These are phyloP conservation scores for Cenchrus purpureus DNA, from an alignment of 176 grass and related monocot species.

Conservation along the genomic window DNA sequence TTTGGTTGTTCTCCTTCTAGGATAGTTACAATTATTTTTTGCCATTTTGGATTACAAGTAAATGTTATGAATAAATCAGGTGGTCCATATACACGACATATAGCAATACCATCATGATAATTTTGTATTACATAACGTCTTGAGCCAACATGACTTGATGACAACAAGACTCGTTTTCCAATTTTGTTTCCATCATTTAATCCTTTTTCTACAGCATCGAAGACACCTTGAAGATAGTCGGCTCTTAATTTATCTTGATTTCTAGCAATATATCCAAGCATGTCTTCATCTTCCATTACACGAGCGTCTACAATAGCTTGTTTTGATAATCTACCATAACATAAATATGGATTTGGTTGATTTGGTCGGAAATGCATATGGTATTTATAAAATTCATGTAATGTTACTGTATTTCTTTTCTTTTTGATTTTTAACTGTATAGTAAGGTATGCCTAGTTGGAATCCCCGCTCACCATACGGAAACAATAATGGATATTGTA, in stretches of 20 bases:
- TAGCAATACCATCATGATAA: not conserved
- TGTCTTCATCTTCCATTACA: not conserved
- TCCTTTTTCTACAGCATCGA: not conserved
- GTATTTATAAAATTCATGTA: slow-evolving; percentile 2
- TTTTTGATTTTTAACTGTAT: not conserved
- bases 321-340: not conserved
- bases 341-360: not conserved
- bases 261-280: not conserved
- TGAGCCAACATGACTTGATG: not conserved
- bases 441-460: not conserved
- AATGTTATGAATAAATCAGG: slow-evolving; percentile 13
- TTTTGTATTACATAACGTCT: slow-evolving; percentile 5
- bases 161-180: not conserved
- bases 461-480: not conserved
- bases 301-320: not conserved
- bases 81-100: not conserved
- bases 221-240: not conserved
- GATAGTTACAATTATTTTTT: not conserved
- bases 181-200: not conserved
- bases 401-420: not conserved
- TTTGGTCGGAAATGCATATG: not conserved
- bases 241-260: not conserved
- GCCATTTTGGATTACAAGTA: slow-evolving; percentile 5
- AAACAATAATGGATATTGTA: slow-evolving; percentile 19
- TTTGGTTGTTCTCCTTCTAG: not conserved